Evolutionary conservation across 495 filamentous ascomycete genomes (phyloP).

Genomic region (Haplographium delicatum): DNA sequence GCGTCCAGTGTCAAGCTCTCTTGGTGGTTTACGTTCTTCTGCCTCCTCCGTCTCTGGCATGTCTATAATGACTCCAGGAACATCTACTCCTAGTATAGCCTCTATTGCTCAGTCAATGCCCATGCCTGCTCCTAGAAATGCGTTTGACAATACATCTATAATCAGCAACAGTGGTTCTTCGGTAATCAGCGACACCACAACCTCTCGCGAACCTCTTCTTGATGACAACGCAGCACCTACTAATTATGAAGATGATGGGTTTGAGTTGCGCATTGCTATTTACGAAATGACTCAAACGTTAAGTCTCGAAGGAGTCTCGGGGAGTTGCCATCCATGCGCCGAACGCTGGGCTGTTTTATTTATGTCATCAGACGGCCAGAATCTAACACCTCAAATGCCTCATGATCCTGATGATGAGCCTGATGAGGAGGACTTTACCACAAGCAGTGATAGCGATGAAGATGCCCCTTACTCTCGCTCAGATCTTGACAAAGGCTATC

Average conservation of each 20-base stretch:
- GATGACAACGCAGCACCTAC: conserved; percentile 41
- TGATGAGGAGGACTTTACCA: conserved; percentile 58
- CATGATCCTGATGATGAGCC: conserved; percentile 62
- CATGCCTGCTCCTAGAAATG: conserved; percentile 33
- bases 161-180: conserved; percentile 64
- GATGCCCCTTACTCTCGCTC: conserved; percentile 58
- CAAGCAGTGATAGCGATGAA: conserved; percentile 60
- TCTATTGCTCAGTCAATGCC: conserved; percentile 22
- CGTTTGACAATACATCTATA: conserved; percentile 53
- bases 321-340: conserved; percentile 65
- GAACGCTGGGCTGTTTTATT: conserved; percentile 73
- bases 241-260: conserved; percentile 50
- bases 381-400: conserved; percentile 65
- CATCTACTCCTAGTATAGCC: neutral
- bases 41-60: conserved; percentile 63
- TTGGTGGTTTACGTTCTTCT: conserved; percentile 51
- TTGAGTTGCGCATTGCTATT: conserved; percentile 50
- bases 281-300: conserved; percentile 61
- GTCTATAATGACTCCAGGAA: conserved; percentile 41
- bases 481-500: conserved; percentile 74
- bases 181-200: conserved; percentile 60
- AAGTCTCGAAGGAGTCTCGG: conserved; percentile 53
- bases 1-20: conserved; percentile 45
- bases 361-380: conserved; percentile 63
- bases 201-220: conserved; percentile 57